Evolutionary conservation across 192 early-diverging fungal genomes (phyloP).

Genomic region (Coemansia sp.): DNA sequence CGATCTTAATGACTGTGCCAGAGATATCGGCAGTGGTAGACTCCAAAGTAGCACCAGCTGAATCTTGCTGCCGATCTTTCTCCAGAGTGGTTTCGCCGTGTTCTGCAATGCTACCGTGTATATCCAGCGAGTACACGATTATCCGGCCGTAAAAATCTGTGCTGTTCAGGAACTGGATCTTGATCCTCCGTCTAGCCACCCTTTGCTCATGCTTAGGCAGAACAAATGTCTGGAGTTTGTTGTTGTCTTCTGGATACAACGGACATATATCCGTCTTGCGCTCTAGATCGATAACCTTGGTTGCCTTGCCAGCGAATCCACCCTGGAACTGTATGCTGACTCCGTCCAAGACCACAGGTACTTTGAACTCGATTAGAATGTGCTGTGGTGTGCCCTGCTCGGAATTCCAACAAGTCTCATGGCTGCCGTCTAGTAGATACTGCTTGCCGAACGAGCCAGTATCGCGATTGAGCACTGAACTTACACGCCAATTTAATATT

Average conservation of each 20-base stretch:
- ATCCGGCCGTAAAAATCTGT: constrained; percentile 88
- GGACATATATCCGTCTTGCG: constrained; percentile 36
- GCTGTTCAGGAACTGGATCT: constrained; percentile 62
- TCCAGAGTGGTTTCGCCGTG: background rate
- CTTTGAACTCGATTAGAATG: constrained; percentile 68
- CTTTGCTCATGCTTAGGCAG: constrained; percentile 23
- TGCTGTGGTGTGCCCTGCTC: constrained; percentile 80
- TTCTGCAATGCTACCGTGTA: constrained; percentile 53
- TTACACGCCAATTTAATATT: constrained; percentile 63
- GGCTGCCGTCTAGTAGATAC: constrained; percentile 70
- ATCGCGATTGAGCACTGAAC: constrained; percentile 85
- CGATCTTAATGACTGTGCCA: background rate
- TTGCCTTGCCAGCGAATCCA: constrained; percentile 79
- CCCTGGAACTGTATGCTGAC: constrained; percentile 80
- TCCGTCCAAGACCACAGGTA: constrained; percentile 34
- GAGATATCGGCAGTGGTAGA: background rate
- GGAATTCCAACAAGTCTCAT: constrained; percentile 95
- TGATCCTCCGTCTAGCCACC: constrained; percentile 43
- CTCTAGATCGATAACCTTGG: constrained; percentile 54
- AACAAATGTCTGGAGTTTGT: constrained; percentile 58
- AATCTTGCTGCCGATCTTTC: background rate
- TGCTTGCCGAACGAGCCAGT: constrained; percentile 75
- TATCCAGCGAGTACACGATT: constrained; percentile 71
- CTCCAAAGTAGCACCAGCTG: background rate
- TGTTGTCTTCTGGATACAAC: constrained; percentile 76